Evolutionary conservation across 345 rosid species (phyloP), one percentile per base, ranked within the genome.

Genomic region (Ceriops decandra): DNA sequence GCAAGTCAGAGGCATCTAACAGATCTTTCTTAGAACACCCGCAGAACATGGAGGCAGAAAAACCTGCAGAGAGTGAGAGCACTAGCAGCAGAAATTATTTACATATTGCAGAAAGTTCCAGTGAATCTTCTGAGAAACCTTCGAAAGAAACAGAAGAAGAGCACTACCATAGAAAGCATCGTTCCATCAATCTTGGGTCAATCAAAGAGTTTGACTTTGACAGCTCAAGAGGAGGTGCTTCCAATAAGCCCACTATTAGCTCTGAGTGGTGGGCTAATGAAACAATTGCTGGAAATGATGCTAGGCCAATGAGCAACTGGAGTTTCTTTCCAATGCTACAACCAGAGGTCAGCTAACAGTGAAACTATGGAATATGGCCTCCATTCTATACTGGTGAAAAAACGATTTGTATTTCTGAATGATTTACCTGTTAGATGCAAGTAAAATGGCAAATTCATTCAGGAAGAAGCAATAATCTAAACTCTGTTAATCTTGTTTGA

Each of bases 221-320:
- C 72, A 90, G 80, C 72, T 74, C 78, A 24, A 84, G 85, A 72
- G 90, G 84, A 24, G 88, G 83, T 62, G 76, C 63, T 47, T 69
- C 78, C 0, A 84, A 81, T 69, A 85, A 85, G 73, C 72, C 88
- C 22, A n/a, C 64, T 17, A 32, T 81, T 64, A 80, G 87, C 56
- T 80, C 92, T 0, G 89, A 88, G 80, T 90, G 95, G 98, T 92
- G 98, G 98, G 87, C 93, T 5, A 87, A 84, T 28, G 93, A 87
- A 75, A 87, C 92, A 68, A 89, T 88, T 60, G 86, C 86, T 8
- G 90, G 95, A 47, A 82, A 82, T 76, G 89, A 88, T 64, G 67
- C 74, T 69, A 82, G 76, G 57, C 80, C 84, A 57, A 75, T 86
- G 66, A 82, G 74, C 74, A 86, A 76, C 74, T 92, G 98, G 98